phyloP scores from a whole-genome alignment of 148 eudicot genomes.

The Limonium bicolor region DNA sequence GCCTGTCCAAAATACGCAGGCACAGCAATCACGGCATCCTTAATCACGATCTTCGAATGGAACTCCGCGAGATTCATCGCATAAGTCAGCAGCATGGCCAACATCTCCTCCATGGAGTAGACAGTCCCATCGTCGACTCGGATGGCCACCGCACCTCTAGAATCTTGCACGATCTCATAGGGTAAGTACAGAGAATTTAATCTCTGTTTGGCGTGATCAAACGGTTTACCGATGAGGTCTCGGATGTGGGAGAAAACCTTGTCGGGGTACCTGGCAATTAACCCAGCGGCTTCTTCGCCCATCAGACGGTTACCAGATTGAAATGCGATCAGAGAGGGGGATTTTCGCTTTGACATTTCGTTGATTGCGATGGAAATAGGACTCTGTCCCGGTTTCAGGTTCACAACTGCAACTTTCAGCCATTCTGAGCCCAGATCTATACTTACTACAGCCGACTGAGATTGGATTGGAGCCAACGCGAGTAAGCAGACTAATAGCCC shows the following conservation, averaged over 20 bases:
- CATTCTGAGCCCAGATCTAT: conserved; percentile 96
- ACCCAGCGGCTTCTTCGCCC: conserved; percentile 75
- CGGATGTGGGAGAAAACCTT: conserved; percentile 72
- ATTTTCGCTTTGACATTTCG: conserved; percentile 93
- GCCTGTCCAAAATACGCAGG: conserved; percentile 86
- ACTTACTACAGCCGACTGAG: conserved; percentile 62
- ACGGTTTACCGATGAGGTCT: conserved; percentile 53
- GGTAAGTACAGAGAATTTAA: conserved; percentile 38
- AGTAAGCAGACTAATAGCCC: conserved; percentile 20
- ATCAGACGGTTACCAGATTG: conserved; percentile 50
- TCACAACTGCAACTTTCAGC: conserved; percentile 86
- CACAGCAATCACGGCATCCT: conserved; percentile 82
- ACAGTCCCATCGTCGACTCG: conserved; percentile 47
- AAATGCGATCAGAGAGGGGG: conserved; percentile 63
- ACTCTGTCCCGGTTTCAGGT: conserved; percentile 69
- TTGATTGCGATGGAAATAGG: conserved; percentile 92
- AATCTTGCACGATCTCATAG: conserved; percentile 33
- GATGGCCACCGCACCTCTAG: conserved; percentile 39
- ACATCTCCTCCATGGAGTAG: conserved; percentile 77
- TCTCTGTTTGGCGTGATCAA: conserved; percentile 9
- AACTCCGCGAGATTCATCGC: conserved; percentile 54
- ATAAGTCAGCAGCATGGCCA: conserved; percentile 55
- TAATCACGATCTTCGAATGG: conserved; percentile 49
- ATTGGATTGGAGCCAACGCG: conserved; percentile 12
- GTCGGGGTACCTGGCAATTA: conserved; percentile 67